phyloP scores from a whole-genome alignment of 768 basidiomycete genomes.

The Mycena indigotica region DNA sequence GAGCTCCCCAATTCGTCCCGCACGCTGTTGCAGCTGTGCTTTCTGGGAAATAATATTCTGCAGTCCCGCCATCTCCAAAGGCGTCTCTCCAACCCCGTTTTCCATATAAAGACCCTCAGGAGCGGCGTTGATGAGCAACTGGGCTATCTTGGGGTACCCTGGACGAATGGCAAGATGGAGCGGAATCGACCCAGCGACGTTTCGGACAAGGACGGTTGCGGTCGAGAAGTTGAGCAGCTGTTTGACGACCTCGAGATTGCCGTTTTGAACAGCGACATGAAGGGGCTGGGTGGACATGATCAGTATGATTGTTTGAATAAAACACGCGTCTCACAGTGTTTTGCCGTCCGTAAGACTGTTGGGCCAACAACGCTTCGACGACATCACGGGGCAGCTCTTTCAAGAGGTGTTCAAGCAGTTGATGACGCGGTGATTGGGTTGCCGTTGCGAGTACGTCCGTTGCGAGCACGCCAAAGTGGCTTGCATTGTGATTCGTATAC shows the following conservation, averaged over 20 bases:
- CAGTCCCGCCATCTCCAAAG: constrained; percentile 39
- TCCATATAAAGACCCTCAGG: constrained; percentile 48
- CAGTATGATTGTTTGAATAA: not conserved
- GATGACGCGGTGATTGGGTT: not conserved
- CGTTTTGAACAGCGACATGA: constrained; percentile 50
- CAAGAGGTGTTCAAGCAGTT: constrained; percentile 46
- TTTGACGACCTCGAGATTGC: constrained; percentile 31
- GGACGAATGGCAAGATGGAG: constrained; percentile 49
- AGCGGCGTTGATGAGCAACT: constrained; percentile 39
- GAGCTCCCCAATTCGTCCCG: constrained; percentile 8
- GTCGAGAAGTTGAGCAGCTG: constrained; percentile 42
- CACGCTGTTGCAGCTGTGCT: constrained; percentile 2
- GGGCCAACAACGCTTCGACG: constrained; percentile 43
- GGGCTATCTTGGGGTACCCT: constrained; percentile 37
- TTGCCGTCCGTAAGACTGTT: constrained; percentile 46
- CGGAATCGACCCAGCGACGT: constrained; percentile 53
- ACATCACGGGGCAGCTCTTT: constrained; percentile 54
- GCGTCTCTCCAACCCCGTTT: constrained; percentile 51
- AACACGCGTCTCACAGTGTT: constrained; percentile 44
- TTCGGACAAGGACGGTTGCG: constrained; percentile 39
- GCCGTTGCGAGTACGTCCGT: constrained; percentile 19
- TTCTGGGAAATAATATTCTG: constrained; percentile 31
- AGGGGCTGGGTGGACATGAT: constrained; percentile 44
- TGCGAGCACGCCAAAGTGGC: too few species aligned
- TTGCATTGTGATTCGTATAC: too few species aligned